Base-by-base conservation (phyloP, 2,329 filamentous ascomycete genomes). In the Tolypocladium ovalisporum region DNA sequence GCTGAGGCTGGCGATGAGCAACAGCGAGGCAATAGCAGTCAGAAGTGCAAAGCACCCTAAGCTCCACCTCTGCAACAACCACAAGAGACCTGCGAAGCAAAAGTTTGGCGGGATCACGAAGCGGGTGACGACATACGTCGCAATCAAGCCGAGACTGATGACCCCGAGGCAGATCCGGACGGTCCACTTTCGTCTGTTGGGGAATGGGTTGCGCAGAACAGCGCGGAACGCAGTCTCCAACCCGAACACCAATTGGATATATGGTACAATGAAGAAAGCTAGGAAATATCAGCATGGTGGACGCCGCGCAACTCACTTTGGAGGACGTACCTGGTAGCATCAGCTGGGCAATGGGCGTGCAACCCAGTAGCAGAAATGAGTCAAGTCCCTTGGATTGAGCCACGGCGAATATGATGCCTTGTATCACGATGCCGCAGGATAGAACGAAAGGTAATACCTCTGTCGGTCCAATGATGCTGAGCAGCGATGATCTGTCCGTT, bases 181-280 rank as follows among this genome's bases (percentile, higher is more conserved):
- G 39, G 78, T 80, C 78, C 83, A 88, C 67, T 78, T 84, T 34
- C 79, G 76, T 58, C 82, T 78, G 1, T 78, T 73, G 5, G 79
- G 76, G 62, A 88, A 88, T 1, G 83, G 78, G 52, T 75, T 75
- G 52, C 71, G 73, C 61, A 73, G 76, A 32, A 86, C 67, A 13
- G 81, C 79, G 62, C 86, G 76, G 19, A 82, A 64, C 0, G 81
- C 75, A 37, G 81, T 77, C 67, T 89, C 86, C 58, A 86, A 61
- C 17, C 81, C 83, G 62, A 89, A 88, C 19, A 87, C 76, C 24
- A 88, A 65, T 62, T 88, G 85, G 36, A 85, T 79, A 60, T 80
- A 87, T 32, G 85, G 85, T 10, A 84, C 79, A 55, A 88, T 76
- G 64, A 89, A 88, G 39, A 88, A 76, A 9, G 82, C 86, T 87